phyloP scores from a whole-genome alignment of 2,329 filamentous ascomycete genomes.

The Aspergillus flavus region DNA sequence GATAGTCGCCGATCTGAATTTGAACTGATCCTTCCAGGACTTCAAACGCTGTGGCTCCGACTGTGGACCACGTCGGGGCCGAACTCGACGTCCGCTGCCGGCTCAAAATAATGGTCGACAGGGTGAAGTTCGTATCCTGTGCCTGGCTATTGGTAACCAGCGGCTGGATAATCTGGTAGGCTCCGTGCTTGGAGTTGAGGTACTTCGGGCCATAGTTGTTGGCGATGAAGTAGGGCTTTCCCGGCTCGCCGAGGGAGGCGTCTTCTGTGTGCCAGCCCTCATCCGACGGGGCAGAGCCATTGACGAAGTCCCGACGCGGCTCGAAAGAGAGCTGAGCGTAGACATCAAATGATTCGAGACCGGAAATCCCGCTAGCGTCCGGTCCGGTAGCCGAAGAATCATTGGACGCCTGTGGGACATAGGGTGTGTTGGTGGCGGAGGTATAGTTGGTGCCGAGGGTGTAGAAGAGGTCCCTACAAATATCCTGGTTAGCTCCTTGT shows the following conservation, averaged over 20 bases:
- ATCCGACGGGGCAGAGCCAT: slow-evolving; percentile 42
- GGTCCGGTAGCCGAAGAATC: slow-evolving; percentile 31
- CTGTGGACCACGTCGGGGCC: slow-evolving; percentile 26
- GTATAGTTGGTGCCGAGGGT: slow-evolving; percentile 41
- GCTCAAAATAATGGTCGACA: slow-evolving; percentile 48
- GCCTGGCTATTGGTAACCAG: slow-evolving; percentile 46
- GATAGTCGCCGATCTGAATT: slow-evolving; percentile 36
- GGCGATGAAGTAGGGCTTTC: slow-evolving; percentile 47
- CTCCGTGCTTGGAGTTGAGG: slow-evolving; percentile 39
- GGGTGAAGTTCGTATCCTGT: slow-evolving; percentile 44
- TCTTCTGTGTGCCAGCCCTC: slow-evolving; percentile 43
- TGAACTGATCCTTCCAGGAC: slow-evolving; percentile 42
- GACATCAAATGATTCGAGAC: slow-evolving; percentile 48
- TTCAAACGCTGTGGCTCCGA: slow-evolving; percentile 41
- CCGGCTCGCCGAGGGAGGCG: slow-evolving; percentile 37
- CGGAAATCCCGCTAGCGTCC: slow-evolving; percentile 35
- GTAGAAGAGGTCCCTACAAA: slow-evolving; percentile 45
- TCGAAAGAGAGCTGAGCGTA: slow-evolving; percentile 46
- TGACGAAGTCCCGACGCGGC: slow-evolving; percentile 45
- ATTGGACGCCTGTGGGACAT: slow-evolving; percentile 35
- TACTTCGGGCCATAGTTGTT: slow-evolving; percentile 52
- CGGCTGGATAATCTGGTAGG: slow-evolving; percentile 49
- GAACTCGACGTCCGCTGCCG: slow-evolving; percentile 27
- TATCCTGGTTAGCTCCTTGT: neutral
- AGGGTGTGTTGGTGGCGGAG: slow-evolving; percentile 40